Conservation (phyloP, 768 basidiomycete genomes). For the Suillus weaverae region DNA sequence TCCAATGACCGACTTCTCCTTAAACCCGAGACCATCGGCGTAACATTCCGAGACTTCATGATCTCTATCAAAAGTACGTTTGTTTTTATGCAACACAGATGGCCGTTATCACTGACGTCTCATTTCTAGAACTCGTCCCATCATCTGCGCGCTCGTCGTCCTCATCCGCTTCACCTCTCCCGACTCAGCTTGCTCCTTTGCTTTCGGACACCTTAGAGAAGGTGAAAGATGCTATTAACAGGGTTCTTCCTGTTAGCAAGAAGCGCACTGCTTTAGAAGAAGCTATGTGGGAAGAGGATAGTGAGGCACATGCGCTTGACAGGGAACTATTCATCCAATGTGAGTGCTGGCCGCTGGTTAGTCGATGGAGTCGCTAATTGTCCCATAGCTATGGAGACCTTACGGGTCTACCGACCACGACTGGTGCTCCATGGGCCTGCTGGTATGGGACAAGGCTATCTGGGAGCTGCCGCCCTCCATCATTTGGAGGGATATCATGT, state of each 20-base stretch:
- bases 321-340: slow-evolving; percentile 88
- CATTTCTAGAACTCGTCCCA: slow-evolving; percentile 70
- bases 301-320: slow-evolving; percentile 81
- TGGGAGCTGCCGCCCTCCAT: slow-evolving; percentile 90
- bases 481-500: slow-evolving; percentile 95
- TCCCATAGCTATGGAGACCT: slow-evolving; percentile 79
- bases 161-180: slow-evolving; percentile 82
- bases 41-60: slow-evolving; percentile 93
- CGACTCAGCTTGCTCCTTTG: slow-evolving; percentile 79
- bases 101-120: too few relatives aligned
- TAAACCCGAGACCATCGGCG: slow-evolving; percentile 80
- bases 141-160: slow-evolving; percentile 92
- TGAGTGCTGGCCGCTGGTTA: slow-evolving; percentile 36
- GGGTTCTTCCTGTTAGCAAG: slow-evolving; percentile 79
- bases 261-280: slow-evolving; percentile 87
- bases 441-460: slow-evolving; percentile 90
- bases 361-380: slow-evolving; percentile 3
- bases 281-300: slow-evolving; percentile 87
- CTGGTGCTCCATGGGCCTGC: slow-evolving; percentile 75
- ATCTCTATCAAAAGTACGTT: slow-evolving; percentile 89
- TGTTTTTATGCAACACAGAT: neutral
- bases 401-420: slow-evolving; percentile 88
- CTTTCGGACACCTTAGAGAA: slow-evolving; percentile 66
- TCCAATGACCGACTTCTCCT: slow-evolving; percentile 82
- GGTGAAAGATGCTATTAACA: slow-evolving; percentile 70